A percentile compares a stretch with the other conserved stretches of the same genome.
phyloP scores from a whole-genome alignment of 331 rosid species.

The Spiraea crenata region DNA sequence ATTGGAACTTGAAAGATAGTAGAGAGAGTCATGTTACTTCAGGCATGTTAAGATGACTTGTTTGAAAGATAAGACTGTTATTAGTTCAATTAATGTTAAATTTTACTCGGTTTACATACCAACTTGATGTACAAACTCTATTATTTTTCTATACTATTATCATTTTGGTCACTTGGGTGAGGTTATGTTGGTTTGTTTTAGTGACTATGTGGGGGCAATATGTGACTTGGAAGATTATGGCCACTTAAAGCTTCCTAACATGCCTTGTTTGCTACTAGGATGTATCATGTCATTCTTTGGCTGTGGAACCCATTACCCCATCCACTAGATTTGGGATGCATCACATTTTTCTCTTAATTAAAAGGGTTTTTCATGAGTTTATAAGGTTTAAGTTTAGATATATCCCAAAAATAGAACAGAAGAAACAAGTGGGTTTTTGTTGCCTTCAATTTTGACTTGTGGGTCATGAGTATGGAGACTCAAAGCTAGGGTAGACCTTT shows the following conservation, averaged over 20 bases:
- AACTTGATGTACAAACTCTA: no score
- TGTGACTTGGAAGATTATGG: slow-evolving; percentile 37
- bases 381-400: no score
- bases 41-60: no score
- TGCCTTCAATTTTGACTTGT: background rate
- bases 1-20: no score
- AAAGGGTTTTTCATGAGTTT: no score
- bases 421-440: background rate
- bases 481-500: slow-evolving; percentile 1
- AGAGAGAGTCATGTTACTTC: slow-evolving; percentile 13
- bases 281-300: slow-evolving; percentile 32
- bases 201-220: slow-evolving; percentile 52
- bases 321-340: slow-evolving; percentile 4
- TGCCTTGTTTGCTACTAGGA: slow-evolving; percentile 45
- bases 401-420: background rate
- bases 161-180: slow-evolving; percentile 49
- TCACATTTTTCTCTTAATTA: background rate
- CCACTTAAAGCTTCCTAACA: slow-evolving; percentile 46
- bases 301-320: slow-evolving; percentile 40
- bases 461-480: background rate
- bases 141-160: slow-evolving; percentile 8
- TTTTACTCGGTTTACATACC: no score
- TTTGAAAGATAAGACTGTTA: no score
- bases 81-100: no score
- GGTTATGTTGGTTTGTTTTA: slow-evolving; percentile 36